Conservation (phyloP, 257 asterid genomes). For the Plantago major region DNA sequence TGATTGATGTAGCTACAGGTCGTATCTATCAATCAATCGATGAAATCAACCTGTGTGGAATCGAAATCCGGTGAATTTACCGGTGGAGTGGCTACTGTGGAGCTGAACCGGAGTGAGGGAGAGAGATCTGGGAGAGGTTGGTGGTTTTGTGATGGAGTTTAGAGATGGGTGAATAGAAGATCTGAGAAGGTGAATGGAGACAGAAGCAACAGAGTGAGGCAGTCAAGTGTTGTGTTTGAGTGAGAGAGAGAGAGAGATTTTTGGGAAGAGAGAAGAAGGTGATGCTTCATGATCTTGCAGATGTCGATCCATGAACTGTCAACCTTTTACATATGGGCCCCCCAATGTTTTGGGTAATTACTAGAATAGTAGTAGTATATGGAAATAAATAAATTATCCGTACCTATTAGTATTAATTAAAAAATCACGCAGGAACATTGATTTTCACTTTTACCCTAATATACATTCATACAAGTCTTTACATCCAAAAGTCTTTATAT, state of each 20-base stretch:
- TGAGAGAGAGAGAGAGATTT: not conserved
- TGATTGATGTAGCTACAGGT: constrained; percentile 9
- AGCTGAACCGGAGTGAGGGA: not conserved
- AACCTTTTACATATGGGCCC: not conserved
- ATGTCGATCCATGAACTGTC: no score
- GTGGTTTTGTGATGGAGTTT: not conserved
- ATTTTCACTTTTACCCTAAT: no score
- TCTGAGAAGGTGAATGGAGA: no score
- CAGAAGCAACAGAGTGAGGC: no score
- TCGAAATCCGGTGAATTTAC: not conserved
- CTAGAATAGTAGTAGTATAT: not conserved
- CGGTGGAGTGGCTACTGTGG: not conserved
- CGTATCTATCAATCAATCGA: constrained; percentile 11
- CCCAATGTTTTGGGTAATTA: not conserved
- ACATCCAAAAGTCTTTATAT: no score
- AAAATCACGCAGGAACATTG: no score
- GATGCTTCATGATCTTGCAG: not conserved
- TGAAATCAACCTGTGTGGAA: not conserved
- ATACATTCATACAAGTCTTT: no score
- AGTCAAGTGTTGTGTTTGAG: not conserved
- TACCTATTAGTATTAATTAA: no score
- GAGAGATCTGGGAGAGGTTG: constrained; percentile 1
- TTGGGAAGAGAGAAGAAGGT: not conserved
- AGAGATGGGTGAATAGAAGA: no score
- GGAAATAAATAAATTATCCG: no score